These are phyloP conservation scores for Acephala macrosclerotiorum DNA, from an alignment of 2,329 filamentous ascomycete genomes.

Conservation along the genomic window DNA sequence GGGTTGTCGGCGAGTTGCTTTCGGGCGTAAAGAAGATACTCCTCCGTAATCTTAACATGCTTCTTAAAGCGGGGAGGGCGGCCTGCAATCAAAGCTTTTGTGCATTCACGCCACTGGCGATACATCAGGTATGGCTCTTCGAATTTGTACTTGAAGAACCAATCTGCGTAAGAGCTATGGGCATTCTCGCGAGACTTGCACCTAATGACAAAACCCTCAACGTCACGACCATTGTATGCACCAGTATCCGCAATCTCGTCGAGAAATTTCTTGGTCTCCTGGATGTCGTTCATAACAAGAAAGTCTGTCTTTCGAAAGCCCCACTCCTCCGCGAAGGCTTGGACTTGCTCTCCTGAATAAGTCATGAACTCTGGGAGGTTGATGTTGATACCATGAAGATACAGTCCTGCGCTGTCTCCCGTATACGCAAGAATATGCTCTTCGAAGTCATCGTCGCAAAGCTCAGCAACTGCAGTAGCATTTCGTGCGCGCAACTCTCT, in stretches of 20 bases:
- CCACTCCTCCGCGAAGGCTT: conserved; percentile 90
- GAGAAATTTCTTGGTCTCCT: conserved; percentile 79
- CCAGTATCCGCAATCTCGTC: conserved; percentile 88
- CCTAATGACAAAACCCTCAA: conserved; percentile 95
- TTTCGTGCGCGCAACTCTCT: conserved; percentile 79
- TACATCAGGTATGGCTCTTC: conserved; percentile 99
- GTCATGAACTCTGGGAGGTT: conserved; percentile 94
- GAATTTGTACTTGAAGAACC: conserved; percentile 99
- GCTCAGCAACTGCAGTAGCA: conserved; percentile 91
- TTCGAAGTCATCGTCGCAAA: conserved; percentile 96
- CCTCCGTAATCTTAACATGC: conserved; percentile 86
- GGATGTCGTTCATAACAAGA: conserved; percentile 76
- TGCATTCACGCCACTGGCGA: conserved; percentile 97
- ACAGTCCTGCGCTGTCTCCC: conserved; percentile 83
- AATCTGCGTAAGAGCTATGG: conserved; percentile 74
- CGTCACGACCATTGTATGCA: conserved; percentile 87
- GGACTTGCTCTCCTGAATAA: conserved; percentile 82
- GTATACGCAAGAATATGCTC: conserved; percentile 95
- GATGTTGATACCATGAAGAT: conserved; percentile 94
- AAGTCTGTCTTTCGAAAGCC: conserved; percentile 91
- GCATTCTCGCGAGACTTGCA: conserved; percentile 71
- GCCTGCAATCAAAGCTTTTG: conserved; percentile 83
- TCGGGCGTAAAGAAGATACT: conserved; percentile 86
- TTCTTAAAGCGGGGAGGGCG: conserved; percentile 82
- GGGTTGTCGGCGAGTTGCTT: conserved; percentile 74